phyloP scores from a whole-genome alignment of 164 flowering plant genomes.

The Liriodendron chinense region DNA sequence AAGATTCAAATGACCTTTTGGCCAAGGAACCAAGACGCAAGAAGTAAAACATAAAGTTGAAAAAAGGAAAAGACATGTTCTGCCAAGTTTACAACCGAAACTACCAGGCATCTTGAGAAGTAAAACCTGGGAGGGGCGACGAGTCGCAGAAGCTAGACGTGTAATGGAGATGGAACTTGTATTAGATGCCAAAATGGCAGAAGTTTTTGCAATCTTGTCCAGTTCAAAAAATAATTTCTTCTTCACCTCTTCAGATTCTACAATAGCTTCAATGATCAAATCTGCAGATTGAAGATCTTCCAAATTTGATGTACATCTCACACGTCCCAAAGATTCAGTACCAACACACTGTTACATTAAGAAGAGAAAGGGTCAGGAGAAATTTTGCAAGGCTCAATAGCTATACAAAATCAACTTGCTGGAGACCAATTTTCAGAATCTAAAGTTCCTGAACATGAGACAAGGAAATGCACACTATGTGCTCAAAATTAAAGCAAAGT shows the following conservation, averaged over 20 bases:
- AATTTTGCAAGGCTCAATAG: not conserved
- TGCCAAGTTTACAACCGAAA: not conserved
- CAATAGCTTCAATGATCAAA: conserved; percentile 87
- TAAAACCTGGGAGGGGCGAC: conserved; percentile 69
- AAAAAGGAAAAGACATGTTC: not conserved
- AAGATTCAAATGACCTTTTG: not conserved
- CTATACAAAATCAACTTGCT: too few species aligned
- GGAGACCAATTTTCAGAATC: too few species aligned
- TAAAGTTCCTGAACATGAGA: not conserved
- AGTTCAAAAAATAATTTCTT: conserved; percentile 59
- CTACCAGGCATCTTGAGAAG: conserved; percentile 3
- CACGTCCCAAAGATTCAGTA: conserved; percentile 39
- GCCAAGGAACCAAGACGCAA: not conserved
- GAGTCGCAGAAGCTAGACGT: conserved; percentile 74
- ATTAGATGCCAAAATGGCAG: conserved; percentile 90
- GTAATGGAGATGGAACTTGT: conserved; percentile 96
- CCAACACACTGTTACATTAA: conserved; percentile 42
- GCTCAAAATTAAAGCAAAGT: too few species aligned
- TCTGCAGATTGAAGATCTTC: conserved; percentile 65
- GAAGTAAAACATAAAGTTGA: not conserved
- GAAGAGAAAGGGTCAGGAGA: not conserved
- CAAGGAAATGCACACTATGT: not conserved
- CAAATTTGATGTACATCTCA: conserved; percentile 52
- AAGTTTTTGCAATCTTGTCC: conserved; percentile 61
- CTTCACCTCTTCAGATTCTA: conserved; percentile 90